Conservation (phyloP, 2,329 filamentous ascomycete species). For the Phyllachora maydis region DNA sequence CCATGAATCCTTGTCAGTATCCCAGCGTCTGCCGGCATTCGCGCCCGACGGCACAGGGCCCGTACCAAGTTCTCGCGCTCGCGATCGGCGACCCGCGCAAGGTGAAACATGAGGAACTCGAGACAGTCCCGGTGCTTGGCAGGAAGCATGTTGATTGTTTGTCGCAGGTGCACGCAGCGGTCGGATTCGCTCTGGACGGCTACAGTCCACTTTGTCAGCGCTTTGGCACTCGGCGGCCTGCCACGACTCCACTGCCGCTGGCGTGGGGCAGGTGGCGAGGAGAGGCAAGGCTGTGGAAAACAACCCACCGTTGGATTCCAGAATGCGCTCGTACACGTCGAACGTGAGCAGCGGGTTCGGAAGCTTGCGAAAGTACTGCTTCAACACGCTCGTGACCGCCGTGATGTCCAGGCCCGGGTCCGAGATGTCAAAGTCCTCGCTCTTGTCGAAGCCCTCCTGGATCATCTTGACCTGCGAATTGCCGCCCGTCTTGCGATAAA, state of each 20-base stretch:
- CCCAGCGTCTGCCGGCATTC: too few species aligned
- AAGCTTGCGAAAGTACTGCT: conserved; percentile 92
- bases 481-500: conserved; percentile 93
- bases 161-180: conserved; percentile 49
- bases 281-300: too few species aligned
- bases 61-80: conserved; percentile 68
- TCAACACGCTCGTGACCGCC: conserved; percentile 82
- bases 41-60: too few species aligned
- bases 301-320: conserved; percentile 55
- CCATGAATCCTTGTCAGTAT: too few species aligned
- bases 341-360: conserved; percentile 80
- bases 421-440: conserved; percentile 74
- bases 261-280: too few species aligned
- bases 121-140: conserved; percentile 72
- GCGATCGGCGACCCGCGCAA: conserved; percentile 65
- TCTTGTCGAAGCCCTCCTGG: conserved; percentile 78
- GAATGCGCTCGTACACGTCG: conserved; percentile 73
- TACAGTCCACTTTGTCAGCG: too few species aligned
- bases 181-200: conserved; percentile 44
- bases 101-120: conserved; percentile 85
- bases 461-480: conserved; percentile 79
- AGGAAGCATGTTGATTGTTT: conserved; percentile 60
- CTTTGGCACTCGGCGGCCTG: too few species aligned
- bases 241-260: too few species aligned
- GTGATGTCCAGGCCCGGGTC: conserved; percentile 90